phyloP scores from a whole-genome alignment of 208 protist species.

The Perkinsela sp. region DNA sequence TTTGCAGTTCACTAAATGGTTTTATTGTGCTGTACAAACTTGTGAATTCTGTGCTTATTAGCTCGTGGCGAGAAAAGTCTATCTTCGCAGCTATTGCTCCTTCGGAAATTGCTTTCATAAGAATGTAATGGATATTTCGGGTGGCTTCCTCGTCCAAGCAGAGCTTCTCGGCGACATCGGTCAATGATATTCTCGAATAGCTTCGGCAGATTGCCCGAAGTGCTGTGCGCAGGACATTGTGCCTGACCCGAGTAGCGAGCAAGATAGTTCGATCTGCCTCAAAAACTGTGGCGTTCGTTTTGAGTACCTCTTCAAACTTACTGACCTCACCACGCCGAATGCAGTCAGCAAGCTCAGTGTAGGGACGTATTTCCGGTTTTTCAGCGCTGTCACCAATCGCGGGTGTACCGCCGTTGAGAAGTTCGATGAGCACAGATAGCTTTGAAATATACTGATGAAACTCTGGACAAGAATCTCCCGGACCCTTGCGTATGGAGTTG shows the following conservation, averaged over 20 bases:
- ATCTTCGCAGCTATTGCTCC: constrained; percentile 84
- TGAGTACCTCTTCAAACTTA: constrained; percentile 66
- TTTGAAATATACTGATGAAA: constrained; percentile 75
- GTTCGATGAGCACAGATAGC: constrained; percentile 76
- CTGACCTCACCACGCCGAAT: constrained; percentile 75
- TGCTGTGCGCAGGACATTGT: constrained; percentile 91
- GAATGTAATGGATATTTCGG: constrained; percentile 81
- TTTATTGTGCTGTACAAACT: constrained; percentile 85
- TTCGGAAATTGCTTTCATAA: constrained; percentile 85
- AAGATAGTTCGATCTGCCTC: constrained; percentile 76
- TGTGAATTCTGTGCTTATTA: constrained; percentile 69
- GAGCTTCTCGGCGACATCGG: constrained; percentile 78
- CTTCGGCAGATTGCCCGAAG: constrained; percentile 78
- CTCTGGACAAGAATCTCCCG: constrained; percentile 55
- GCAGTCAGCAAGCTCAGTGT: constrained; percentile 74
- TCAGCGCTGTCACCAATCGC: constrained; percentile 59
- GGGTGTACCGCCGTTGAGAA: constrained; percentile 87
- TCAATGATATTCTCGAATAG: constrained; percentile 85
- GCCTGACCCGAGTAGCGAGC: constrained; percentile 73
- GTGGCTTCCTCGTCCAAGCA: constrained; percentile 62
- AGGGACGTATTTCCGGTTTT: constrained; percentile 54
- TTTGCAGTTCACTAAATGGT: constrained; percentile 68
- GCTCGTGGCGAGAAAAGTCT: constrained; percentile 62
- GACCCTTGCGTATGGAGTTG: constrained; percentile 81
- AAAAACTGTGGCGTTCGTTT: constrained; percentile 59